These are phyloP conservation scores for Saccharomyces uvarum DNA, from an alignment of 1,139 yeast genomes.

Conservation along the genomic window DNA sequence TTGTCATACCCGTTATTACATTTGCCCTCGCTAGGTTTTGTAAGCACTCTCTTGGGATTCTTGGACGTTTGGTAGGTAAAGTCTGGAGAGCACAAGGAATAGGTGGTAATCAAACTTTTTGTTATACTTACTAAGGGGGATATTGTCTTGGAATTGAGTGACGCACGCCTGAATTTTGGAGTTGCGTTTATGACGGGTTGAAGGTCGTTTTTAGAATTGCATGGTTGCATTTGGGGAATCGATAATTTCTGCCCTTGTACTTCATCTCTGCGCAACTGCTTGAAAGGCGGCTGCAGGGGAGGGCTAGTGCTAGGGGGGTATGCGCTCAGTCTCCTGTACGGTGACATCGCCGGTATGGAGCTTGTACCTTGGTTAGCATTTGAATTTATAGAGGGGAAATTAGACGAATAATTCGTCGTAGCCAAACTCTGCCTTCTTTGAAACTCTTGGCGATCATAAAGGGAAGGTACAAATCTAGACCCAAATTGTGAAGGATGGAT, in stretches of 20 bases:
- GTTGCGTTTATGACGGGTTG: slow-evolving; percentile 54
- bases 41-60: slow-evolving; percentile 84
- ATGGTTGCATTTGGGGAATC: slow-evolving; percentile 26
- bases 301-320: slow-evolving; percentile 23
- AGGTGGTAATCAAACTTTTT: slow-evolving; percentile 68
- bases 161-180: slow-evolving; percentile 76
- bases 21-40: slow-evolving; percentile 84
- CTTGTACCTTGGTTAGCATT: background rate
- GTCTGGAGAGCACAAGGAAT: slow-evolving; percentile 77
- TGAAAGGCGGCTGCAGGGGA: slow-evolving; percentile 19
- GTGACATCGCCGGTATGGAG: slow-evolving; percentile 12
- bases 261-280: slow-evolving; percentile 20
- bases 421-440: slow-evolving; percentile 37
- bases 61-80: slow-evolving; percentile 78
- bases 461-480: slow-evolving; percentile 9
- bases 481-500: background rate
- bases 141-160: slow-evolving; percentile 66
- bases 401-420: slow-evolving; percentile 8
- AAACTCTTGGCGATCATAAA: slow-evolving; percentile 24
- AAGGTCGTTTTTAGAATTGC: slow-evolving; percentile 40
- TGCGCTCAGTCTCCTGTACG: slow-evolving; percentile 28
- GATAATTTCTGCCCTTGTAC: slow-evolving; percentile 10
- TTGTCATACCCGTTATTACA: slow-evolving; percentile 83
- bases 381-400: background rate
- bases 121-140: slow-evolving; percentile 84